Conservation (phyloP, 495 filamentous ascomycete genomes). For the Tuber microsphaerosporum region DNA sequence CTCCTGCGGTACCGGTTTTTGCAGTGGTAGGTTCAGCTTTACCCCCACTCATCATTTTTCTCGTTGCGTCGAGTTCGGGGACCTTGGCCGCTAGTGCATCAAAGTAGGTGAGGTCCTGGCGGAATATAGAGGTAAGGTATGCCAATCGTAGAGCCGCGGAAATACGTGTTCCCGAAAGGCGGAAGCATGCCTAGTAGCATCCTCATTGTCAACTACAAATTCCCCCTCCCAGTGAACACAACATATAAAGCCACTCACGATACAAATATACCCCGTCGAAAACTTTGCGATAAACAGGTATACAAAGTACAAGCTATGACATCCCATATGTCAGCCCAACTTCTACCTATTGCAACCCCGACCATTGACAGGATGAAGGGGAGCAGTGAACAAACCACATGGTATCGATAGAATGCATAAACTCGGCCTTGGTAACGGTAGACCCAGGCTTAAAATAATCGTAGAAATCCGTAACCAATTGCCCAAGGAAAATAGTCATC, state of each 20-base stretch:
- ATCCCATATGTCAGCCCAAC: conserved; percentile 26
- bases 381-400: conserved; percentile 21
- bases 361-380: conserved; percentile 10
- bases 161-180: conserved; percentile 51
- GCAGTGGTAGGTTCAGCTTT: not conserved
- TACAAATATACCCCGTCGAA: conserved; percentile 49
- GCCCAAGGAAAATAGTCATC: conserved; percentile 44
- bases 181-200: conserved; percentile 51
- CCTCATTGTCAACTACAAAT: conserved; percentile 11
- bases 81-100: conserved; percentile 41
- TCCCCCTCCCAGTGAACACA: not conserved
- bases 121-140: conserved; percentile 51
- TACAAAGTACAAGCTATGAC: conserved; percentile 49
- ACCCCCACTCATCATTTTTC: not conserved
- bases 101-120: conserved; percentile 50
- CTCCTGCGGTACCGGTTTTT: conserved; percentile 24
- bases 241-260: conserved; percentile 11
- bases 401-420: conserved; percentile 12
- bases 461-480: conserved; percentile 20
- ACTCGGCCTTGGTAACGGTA: conserved; percentile 12
- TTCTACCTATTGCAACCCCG: not conserved
- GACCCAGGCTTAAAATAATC: conserved; percentile 22
- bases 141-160: conserved; percentile 51
- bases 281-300: conserved; percentile 60
- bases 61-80: conserved; percentile 22